Conservation (phyloP, 306 rosid genomes). For the Cercis canadensis region DNA sequence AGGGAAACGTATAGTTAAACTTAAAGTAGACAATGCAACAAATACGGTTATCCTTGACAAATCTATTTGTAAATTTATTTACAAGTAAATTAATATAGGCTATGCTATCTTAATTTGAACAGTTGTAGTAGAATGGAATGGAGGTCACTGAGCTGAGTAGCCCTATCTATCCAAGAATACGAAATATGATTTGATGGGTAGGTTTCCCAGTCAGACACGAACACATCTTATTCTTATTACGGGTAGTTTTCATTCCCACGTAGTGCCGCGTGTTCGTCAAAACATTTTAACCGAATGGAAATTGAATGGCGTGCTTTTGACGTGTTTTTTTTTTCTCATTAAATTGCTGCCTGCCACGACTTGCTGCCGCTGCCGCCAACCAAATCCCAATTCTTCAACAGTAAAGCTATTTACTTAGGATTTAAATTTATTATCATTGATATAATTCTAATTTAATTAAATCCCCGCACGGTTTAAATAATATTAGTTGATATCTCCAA, state of each 20-base stretch:
- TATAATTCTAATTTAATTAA: no score
- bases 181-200: constrained; percentile 22
- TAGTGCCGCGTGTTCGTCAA: constrained; percentile 40
- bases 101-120: not conserved
- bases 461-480: no score
- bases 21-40: no score
- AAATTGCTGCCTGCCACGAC: constrained; percentile 27
- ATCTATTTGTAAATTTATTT: no score
- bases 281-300: not conserved
- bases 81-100: no score
- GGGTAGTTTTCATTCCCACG: constrained; percentile 49
- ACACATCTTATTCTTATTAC: not conserved
- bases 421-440: no score
- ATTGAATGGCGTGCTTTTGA: constrained; percentile 16
- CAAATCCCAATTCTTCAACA: constrained; percentile 13
- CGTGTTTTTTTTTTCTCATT: constrained; percentile 11
- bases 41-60: no score
- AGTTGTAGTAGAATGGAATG: not conserved
- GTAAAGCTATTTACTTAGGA: no score
- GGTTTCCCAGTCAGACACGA: constrained; percentile 45
- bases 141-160: no score
- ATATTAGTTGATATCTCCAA: no score
- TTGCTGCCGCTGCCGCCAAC: constrained; percentile 33
- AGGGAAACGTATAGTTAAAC: no score
- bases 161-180: not conserved